Conservation (phyloP, 225 moss, liverwort and hornwort species). For the Climacium dendroides region DNA sequence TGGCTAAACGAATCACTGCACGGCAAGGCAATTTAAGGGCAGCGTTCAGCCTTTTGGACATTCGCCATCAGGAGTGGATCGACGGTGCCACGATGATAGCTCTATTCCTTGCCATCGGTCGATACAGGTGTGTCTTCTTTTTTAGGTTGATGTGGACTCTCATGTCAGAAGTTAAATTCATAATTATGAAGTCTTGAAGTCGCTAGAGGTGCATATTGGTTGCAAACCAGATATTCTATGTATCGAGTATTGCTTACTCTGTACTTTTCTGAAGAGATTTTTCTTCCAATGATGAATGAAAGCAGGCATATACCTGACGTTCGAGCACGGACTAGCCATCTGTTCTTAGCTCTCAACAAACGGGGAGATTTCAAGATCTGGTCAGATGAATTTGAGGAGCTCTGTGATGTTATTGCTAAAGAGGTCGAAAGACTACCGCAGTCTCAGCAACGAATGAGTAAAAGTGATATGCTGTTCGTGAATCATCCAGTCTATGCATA, state of each 20-base stretch:
- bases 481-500: conserved; percentile 55
- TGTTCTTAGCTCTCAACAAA: conserved; percentile 80
- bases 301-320: conserved; percentile 84
- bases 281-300: not conserved
- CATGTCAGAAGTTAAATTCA: not conserved
- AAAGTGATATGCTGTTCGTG: conserved; percentile 51
- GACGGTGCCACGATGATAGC: conserved; percentile 90
- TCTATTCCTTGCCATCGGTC: conserved; percentile 70
- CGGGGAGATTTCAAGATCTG: conserved; percentile 92
- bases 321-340: conserved; percentile 65
- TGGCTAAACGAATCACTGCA: conserved; percentile 66
- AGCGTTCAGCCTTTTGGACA: conserved; percentile 77
- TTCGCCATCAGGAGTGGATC: conserved; percentile 84
- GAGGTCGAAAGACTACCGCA: conserved; percentile 68
- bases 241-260: not conserved
- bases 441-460: conserved; percentile 7
- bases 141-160: not conserved
- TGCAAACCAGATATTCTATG: not conserved
- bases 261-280: not conserved
- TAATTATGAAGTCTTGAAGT: not conserved
- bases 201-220: not conserved
- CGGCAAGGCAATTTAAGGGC: conserved; percentile 80
- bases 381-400: conserved; percentile 89
- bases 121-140: conserved; percentile 50
- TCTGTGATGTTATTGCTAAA: conserved; percentile 83